Conservation (phyloP, 495 filamentous ascomycete genomes). For the Xylaria palmicola region DNA sequence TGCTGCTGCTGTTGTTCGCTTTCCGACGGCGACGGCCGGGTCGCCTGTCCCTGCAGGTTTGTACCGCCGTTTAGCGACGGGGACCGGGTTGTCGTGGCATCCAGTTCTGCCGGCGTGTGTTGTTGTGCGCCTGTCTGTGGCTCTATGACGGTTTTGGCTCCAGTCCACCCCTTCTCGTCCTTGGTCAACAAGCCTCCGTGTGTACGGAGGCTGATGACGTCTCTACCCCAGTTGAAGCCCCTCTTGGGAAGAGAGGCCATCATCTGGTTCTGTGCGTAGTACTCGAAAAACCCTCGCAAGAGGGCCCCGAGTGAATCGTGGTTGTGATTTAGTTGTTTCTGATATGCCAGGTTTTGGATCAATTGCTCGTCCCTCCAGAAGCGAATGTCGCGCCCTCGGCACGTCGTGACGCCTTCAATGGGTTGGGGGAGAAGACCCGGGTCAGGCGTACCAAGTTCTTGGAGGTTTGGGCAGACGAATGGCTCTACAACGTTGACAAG, state of each 20-base stretch:
- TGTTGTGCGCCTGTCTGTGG: slow-evolving; percentile 15
- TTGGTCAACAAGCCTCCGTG: slow-evolving; percentile 67
- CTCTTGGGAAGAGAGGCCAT: slow-evolving; percentile 38
- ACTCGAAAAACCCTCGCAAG: slow-evolving; percentile 77
- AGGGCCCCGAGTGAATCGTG: slow-evolving; percentile 60
- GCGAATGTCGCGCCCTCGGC: slow-evolving; percentile 58
- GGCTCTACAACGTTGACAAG: slow-evolving; percentile 75
- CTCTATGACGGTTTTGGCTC: slow-evolving; percentile 58
- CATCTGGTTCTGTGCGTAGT: slow-evolving; percentile 59
- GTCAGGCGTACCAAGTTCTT: slow-evolving; percentile 50
- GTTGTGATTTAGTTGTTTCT: slow-evolving; percentile 58
- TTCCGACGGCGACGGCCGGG: not conserved
- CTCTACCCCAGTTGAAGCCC: slow-evolving; percentile 68
- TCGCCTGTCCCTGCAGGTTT: too few species aligned
- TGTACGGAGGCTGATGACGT: slow-evolving; percentile 71
- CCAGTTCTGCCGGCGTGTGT: slow-evolving; percentile 15
- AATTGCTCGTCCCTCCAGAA: slow-evolving; percentile 69
- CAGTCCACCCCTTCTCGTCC: slow-evolving; percentile 72
- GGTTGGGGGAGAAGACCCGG: slow-evolving; percentile 39
- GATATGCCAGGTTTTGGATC: slow-evolving; percentile 52
- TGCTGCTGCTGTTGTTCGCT: slow-evolving; percentile 1
- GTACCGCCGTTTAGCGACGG: slow-evolving; percentile 16
- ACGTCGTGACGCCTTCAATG: slow-evolving; percentile 40
- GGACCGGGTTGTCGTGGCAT: slow-evolving; percentile 14
- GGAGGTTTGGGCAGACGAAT: slow-evolving; percentile 78